Evolutionary conservation across 441 rosid species (phyloP), one percentile per base, ranked within the genome.

Genomic region (Omphalea diandra): DNA sequence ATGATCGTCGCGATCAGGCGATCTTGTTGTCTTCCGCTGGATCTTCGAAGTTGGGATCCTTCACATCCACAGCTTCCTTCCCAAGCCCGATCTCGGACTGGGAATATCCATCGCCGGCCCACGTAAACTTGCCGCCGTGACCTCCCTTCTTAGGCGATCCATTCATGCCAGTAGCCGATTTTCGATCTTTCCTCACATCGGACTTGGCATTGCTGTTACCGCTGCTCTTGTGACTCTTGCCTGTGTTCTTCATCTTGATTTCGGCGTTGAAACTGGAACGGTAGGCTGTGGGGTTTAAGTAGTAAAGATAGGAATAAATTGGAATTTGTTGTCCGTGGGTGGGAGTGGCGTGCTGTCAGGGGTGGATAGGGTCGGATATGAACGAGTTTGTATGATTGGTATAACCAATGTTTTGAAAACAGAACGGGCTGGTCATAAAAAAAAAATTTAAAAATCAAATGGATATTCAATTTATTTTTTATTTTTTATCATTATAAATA

Each of bases 131-230:
- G 53, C 94, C 90, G 1, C 91, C 94, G 43, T 69, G 89, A 46
- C 94, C 94, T 64, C 90, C 90, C 71, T 88, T 88, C 83, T 88
- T 88, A 0, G 94, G 90, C 58, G 85, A 86, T 75, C 94, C 94
- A 17, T 40, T 84, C 79, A 75, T 53, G 26, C 94, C 94, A 3
- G 84, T 83, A 2, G 75, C 86, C 5, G 91, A 88, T 76, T 72
- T 85, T 80, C 84, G 63, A 53, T 83, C 91, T 49, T 71, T 86
- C 83, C 77, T 69, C 60, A 4, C 83, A 1, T 86, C 86, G n/a
- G 83, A 18, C 61, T 60, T 72, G 67, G 35, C 63, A 35, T 29
- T 52, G 8, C 11, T 49, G n/a, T n/a, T n/a, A n/a, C n/a, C n/a
- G 66, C 22, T 47, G 65, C 54, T 44, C n/a, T 69, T 75, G 66